These are phyloP conservation scores for Ramularia endophylla DNA, from an alignment of 2,329 filamentous ascomycete genomes.

Conservation along the genomic window DNA sequence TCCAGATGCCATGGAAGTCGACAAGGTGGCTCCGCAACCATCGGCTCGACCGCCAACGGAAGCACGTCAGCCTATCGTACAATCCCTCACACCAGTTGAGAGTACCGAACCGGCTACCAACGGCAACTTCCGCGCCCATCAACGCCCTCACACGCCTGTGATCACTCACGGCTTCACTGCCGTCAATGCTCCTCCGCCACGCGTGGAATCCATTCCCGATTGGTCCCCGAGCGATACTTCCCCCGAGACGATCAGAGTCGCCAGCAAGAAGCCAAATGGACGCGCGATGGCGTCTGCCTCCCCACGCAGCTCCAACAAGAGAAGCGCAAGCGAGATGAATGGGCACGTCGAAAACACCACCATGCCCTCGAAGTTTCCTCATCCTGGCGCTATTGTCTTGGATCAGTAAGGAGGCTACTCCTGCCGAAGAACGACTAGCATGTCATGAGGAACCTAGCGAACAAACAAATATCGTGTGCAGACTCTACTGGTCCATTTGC, in stretches of 20 bases:
- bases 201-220: not conserved
- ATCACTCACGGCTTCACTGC: too few relatives aligned
- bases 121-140: conserved; percentile 1
- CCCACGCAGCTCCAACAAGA: conserved; percentile 1
- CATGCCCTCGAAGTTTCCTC: conserved; percentile 4
- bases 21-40: too few relatives aligned
- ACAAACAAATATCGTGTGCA: too few relatives aligned
- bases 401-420: conserved; percentile 4
- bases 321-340: not conserved
- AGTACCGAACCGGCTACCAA: not conserved
- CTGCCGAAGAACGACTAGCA: too few relatives aligned
- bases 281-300: too few relatives aligned
- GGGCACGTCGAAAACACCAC: not conserved
- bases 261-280: not conserved
- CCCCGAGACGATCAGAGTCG: conserved; percentile 9
- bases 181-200: not conserved
- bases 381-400: conserved; percentile 4
- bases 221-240: conserved; percentile 1
- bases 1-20: too few relatives aligned
- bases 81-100: not conserved
- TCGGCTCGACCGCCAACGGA: too few relatives aligned
- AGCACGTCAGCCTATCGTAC: too few relatives aligned
- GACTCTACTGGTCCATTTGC: too few relatives aligned
- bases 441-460: too few relatives aligned
- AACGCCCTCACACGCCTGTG: too few relatives aligned